phyloP scores from a whole-genome alignment of 2,329 filamentous ascomycete genomes.

The Trichophyton equinum region DNA sequence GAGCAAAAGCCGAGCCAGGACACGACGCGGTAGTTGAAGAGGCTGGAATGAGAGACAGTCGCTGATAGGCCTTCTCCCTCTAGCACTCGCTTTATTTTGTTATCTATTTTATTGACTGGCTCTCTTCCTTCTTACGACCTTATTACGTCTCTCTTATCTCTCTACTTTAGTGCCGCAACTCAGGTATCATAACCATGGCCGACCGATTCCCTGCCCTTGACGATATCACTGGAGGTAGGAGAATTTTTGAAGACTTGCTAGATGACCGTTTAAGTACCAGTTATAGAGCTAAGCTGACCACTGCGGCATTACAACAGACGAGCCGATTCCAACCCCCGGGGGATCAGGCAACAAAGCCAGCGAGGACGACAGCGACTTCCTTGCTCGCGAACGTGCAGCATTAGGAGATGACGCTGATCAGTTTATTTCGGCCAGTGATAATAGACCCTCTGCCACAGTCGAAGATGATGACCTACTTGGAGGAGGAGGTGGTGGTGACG shows the following conservation, averaged over 20 bases:
- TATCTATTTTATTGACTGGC: background rate
- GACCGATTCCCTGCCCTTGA: conserved; percentile 69
- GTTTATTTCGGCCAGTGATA: conserved; percentile 67
- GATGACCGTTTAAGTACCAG: too few relatives aligned
- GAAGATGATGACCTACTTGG: conserved; percentile 59
- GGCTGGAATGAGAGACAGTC: background rate
- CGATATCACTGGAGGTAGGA: conserved; percentile 42
- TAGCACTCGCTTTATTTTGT: background rate
- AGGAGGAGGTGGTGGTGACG: conserved; percentile 34
- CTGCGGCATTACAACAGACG: conserved; percentile 15
- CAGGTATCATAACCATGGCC: conserved; percentile 43
- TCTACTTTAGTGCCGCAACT: conserved; percentile 1
- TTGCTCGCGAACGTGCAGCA: conserved; percentile 77
- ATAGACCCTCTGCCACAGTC: conserved; percentile 34
- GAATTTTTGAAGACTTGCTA: background rate
- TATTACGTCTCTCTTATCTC: conserved; percentile 6
- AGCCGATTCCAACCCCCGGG: conserved; percentile 18
- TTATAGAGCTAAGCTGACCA: background rate
- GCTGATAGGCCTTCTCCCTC: background rate
- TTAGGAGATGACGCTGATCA: conserved; percentile 88
- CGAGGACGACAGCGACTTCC: conserved; percentile 62
- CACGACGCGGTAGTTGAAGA: background rate
- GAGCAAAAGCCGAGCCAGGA: background rate
- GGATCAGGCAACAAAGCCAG: conserved; percentile 6
- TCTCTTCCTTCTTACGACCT: background rate